Percentiles rank a stretch among this genome's conserved stretches.
Conservation (phyloP, 495 filamentous ascomycete genomes). For the Xylaria castorea region DNA sequence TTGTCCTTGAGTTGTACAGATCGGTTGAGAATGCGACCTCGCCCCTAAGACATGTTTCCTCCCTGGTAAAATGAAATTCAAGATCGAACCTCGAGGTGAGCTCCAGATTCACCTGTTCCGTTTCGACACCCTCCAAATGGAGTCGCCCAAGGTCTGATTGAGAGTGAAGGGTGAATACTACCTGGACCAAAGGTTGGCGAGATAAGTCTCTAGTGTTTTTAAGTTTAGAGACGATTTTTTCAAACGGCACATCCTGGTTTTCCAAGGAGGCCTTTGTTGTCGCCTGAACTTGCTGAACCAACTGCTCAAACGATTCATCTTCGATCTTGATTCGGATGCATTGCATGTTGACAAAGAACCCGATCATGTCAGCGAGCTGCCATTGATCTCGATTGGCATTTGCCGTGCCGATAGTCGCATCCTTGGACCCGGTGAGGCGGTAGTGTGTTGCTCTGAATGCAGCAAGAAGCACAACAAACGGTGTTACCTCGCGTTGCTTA, state of each 20-base stretch:
- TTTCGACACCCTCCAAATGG: slow-evolving; percentile 1
- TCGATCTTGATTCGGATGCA: slow-evolving; percentile 19
- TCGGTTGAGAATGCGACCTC: background rate
- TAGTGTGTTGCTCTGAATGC: slow-evolving; percentile 25
- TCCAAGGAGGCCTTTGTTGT: background rate
- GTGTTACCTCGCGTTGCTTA: background rate
- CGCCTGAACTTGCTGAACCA: slow-evolving; percentile 17
- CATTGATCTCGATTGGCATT: slow-evolving; percentile 23
- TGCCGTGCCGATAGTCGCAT: slow-evolving; percentile 16
- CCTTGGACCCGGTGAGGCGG: slow-evolving; percentile 18
- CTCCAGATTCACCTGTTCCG: background rate
- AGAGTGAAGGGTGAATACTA: slow-evolving; percentile 25
- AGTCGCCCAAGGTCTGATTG: slow-evolving; percentile 21
- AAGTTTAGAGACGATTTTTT: slow-evolving; percentile 21
- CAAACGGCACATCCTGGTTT: slow-evolving; percentile 24
- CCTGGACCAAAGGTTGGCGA: slow-evolving; percentile 24
- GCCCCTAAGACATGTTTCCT: background rate
- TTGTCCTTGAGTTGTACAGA: background rate
- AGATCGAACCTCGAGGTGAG: slow-evolving; percentile 22
- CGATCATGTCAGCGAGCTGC: slow-evolving; percentile 14
- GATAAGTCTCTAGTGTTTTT: slow-evolving; percentile 9
- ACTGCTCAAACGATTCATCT: slow-evolving; percentile 16
- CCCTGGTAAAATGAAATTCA: slow-evolving; percentile 27
- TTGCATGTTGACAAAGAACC: slow-evolving; percentile 29
- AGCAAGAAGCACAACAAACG: slow-evolving; percentile 24